These are phyloP conservation scores for Pyrus communis DNA, from an alignment of 306 rosid genomes.

Conservation along the genomic window DNA sequence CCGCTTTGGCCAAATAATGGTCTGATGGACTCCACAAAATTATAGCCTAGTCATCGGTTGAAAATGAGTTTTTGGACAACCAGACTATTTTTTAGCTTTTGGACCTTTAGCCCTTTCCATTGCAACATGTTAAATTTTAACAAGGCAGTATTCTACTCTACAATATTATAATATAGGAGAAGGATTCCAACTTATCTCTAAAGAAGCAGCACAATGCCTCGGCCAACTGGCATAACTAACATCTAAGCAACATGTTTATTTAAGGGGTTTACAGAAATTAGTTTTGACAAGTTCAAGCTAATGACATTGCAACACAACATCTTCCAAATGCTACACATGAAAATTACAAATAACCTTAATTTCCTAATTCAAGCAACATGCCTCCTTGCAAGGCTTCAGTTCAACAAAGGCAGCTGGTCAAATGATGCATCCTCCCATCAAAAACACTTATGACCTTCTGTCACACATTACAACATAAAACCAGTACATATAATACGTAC, in stretches of 20 bases:
- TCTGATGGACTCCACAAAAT: fast-evolving
- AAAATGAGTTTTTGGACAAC: no score
- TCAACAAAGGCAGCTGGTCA: not conserved
- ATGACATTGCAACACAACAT: not conserved
- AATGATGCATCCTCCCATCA: not conserved
- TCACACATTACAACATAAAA: not conserved
- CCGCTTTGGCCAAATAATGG: no score
- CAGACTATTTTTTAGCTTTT: no score
- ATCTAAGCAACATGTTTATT: not conserved
- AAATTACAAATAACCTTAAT: not conserved
- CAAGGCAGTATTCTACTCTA: not conserved
- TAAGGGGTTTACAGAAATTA: not conserved
- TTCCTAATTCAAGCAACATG: not conserved
- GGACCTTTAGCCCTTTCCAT: no score
- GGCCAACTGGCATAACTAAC: not conserved
- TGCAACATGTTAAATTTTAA: not conserved
- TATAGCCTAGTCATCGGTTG: fast-evolving
- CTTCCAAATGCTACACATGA: not conserved
- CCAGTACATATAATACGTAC: not conserved
- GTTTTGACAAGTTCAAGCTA: not conserved
- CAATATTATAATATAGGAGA: no score
- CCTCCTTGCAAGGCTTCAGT: slow-evolving; percentile 10
- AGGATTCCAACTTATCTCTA: no score
- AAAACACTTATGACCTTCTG: not conserved
- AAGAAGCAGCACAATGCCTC: not conserved